A percentile compares a stretch with the other conserved stretches of the same genome.
These are phyloP conservation scores for Opeltia flavorubescens DNA, from an alignment of 495 filamentous ascomycete genomes.

Conservation along the genomic window DNA sequence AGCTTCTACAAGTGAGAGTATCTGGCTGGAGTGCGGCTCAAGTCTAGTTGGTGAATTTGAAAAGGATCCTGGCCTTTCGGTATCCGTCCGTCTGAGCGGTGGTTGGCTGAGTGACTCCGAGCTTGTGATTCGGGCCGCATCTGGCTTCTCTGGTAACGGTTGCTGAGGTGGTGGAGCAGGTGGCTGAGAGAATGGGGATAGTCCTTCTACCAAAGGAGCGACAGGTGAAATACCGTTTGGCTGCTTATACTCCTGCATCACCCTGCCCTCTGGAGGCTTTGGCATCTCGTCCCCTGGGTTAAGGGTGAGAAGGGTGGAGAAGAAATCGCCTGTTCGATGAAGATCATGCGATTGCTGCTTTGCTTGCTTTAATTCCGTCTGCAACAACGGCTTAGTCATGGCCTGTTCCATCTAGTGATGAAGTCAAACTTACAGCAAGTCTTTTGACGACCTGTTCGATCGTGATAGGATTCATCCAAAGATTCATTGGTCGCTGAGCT, in stretches of 20 bases:
- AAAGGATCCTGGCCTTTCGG: slow-evolving; percentile 51
- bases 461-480: slow-evolving; percentile 76
- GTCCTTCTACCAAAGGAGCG: slow-evolving; percentile 43
- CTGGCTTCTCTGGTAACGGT: slow-evolving; percentile 79
- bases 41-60: slow-evolving; percentile 48
- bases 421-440: slow-evolving; percentile 58
- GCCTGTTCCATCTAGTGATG: neutral
- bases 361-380: slow-evolving; percentile 81
- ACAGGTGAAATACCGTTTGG: slow-evolving; percentile 28
- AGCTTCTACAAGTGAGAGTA: slow-evolving; percentile 66
- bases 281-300: slow-evolving; percentile 51
- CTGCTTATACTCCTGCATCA: slow-evolving; percentile 27
- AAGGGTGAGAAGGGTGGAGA: slow-evolving; percentile 58
- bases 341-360: slow-evolving; percentile 78
- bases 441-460: slow-evolving; percentile 92
- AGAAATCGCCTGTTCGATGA: slow-evolving; percentile 63
- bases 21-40: slow-evolving; percentile 56
- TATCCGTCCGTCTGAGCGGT: slow-evolving; percentile 57
- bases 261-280: slow-evolving; percentile 28
- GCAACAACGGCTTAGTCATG: neutral
- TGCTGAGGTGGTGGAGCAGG: slow-evolving; percentile 86
- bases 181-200: slow-evolving; percentile 67
- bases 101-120: slow-evolving; percentile 32
- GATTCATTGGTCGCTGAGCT: slow-evolving; percentile 57
- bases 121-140: slow-evolving; percentile 37